phyloP scores from a whole-genome alignment of 176 grass and related monocot genomes.

The Otatea glauca region DNA sequence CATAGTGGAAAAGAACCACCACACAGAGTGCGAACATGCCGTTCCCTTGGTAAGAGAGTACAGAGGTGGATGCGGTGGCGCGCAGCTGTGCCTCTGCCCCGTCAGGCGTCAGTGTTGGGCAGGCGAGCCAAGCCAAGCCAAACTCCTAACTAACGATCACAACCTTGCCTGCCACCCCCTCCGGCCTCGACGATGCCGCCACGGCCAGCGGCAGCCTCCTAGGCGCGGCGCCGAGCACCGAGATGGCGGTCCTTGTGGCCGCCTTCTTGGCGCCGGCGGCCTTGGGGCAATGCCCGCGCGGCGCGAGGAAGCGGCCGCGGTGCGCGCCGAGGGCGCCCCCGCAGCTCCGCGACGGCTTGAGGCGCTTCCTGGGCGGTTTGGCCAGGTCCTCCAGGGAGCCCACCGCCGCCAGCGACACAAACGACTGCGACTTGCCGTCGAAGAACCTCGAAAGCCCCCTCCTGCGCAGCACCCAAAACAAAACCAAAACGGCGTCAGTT shows the following conservation, averaged over 20 bases:
- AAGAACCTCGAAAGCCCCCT: conserved; percentile 69
- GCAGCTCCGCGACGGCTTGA: conserved; percentile 62
- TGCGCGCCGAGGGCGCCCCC: conserved; percentile 60
- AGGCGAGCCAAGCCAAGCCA: not conserved
- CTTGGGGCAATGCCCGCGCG: conserved; percentile 47
- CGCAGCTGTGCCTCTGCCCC: not conserved
- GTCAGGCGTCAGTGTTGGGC: not conserved
- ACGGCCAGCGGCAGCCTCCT: conserved; percentile 18
- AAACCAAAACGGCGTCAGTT: not conserved
- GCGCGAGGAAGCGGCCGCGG: conserved; percentile 43
- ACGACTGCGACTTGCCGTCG: conserved; percentile 79
- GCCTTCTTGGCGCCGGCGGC: conserved; percentile 40
- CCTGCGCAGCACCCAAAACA: conserved; percentile 32
- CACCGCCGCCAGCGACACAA: conserved; percentile 62
- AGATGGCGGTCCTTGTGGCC: conserved; percentile 27
- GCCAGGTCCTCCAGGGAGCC: conserved; percentile 61
- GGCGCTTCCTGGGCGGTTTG: conserved; percentile 61
- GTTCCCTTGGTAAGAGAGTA: not conserved
- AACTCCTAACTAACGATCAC: conserved; percentile 28
- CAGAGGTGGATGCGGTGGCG: not conserved
- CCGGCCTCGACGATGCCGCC: not conserved
- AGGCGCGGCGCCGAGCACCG: conserved; percentile 36
- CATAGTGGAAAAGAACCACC: not conserved
- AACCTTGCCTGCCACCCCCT: conserved; percentile 29
- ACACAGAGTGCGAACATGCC: not conserved